These are phyloP conservation scores for Exobasidium cylindrosporum DNA, from an alignment of 1,284 basidiomycete genomes.

Conservation along the genomic window DNA sequence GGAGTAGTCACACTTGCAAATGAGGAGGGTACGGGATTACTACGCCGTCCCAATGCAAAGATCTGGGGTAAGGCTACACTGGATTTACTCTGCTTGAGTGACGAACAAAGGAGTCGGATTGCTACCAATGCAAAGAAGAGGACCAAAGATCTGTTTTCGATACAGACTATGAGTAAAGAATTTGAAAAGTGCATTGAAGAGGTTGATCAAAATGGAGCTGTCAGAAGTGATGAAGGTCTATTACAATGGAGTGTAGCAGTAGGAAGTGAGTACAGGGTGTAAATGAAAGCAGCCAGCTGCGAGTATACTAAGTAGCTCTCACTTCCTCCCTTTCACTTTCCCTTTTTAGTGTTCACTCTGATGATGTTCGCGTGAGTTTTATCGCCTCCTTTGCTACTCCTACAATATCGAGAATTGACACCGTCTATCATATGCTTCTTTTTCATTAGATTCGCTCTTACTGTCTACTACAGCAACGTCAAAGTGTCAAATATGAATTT, in stretches of 20 bases:
- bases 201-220: constrained; percentile 23
- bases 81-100: constrained; percentile 23
- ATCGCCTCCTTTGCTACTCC: neutral
- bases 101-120: constrained; percentile 14
- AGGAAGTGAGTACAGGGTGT: neutral
- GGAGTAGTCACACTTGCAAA: constrained; percentile 8
- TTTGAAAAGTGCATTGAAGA: constrained; percentile 36
- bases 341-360: constrained; percentile 6
- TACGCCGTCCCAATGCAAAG: constrained; percentile 26
- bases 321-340: neutral
- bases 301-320: no score
- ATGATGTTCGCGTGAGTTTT: constrained; percentile 6
- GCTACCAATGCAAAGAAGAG: constrained; percentile 18
- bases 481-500: neutral
- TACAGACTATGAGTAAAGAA: constrained; percentile 26
- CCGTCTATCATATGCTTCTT: no score
- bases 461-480: neutral
- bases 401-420: no score
- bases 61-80: constrained; percentile 33
- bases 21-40: constrained; percentile 34
- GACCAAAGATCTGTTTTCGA: constrained; percentile 24
- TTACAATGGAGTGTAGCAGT: constrained; percentile 32
- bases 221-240: constrained; percentile 33
- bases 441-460: neutral
- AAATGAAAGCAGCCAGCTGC: no score